Evolutionary conservation across 371 early-diverging fungal species (phyloP), one percentile per base, ranked within the genome.

Genomic region (Syncephalastrum sp.): DNA sequence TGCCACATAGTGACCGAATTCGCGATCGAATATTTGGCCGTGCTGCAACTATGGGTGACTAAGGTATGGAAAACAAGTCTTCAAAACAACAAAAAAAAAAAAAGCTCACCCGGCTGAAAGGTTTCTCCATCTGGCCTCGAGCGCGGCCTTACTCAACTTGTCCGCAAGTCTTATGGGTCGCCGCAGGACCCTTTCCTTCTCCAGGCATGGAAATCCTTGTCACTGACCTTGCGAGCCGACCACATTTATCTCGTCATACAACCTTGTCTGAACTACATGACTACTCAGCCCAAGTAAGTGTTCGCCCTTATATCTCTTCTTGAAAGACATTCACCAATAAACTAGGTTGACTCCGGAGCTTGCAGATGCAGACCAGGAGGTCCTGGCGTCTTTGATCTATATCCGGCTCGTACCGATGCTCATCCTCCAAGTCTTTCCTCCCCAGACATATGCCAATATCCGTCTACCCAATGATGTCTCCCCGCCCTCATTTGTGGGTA

Each of bases 11-110:
- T 14, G 24, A 50, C 16, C 38, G 38, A 16, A 6, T 16, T 24
- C 23, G 16, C 53, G 17, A 47, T 57, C 14, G 19, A 21, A 21
- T 19, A n/a, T 38, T 21, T 24, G 14, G 41, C 64, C n/a, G 51
- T 57, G 25, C 16, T 63, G 5, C 53, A 63, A 27, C 42, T 63
- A 12, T 63, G 64, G 64, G 45, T 16, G 13, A 54, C 33, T 42
- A 63, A 63, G 59, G 64, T 58, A 56, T 24, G 38, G 14, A n/a
- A 24, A 38, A 16, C 33, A 42, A n/a, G 13, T 15, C 23, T 43
- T 2, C 6, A n/a, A 47, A 24, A 3, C 7, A 19, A 27, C 46
- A 47, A 4, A 27, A 54, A 17, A 54, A 27, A 25, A 29, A 17
- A 54, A 27, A 25, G 21, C 17, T 50, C 50, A 21, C 17, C 5